Evolutionary conservation across 2,329 filamentous ascomycete species (phyloP), one percentile per base, ranked within the genome.

Genomic region (Aspergillus uvarum): DNA sequence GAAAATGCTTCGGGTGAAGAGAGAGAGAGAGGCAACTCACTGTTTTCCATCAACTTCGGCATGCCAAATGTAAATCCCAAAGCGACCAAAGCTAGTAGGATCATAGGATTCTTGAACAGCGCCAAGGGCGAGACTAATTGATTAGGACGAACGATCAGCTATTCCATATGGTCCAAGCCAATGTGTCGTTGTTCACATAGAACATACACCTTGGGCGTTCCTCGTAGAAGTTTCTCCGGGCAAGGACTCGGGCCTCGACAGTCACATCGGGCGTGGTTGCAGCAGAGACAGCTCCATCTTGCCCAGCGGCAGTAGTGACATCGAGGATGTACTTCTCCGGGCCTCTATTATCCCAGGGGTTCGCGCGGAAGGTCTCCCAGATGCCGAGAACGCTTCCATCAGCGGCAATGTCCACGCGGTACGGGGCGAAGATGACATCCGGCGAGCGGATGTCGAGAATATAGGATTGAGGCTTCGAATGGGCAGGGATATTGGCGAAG

Each of bases 51-150:
- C 58, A 99, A 77, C 77, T 97, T 95, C 14, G 95, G 95, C 90
- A 98, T 91, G 66, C 93, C 93, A 69, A 98, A 84, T 64, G 96
- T 92, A 66, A 97, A 81, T 5, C 80, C 88, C 81, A 97, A 86
- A 63, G 89, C 92, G 44, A 95, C 87, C 35, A 96, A 78, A 4
- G 89, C 92, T 81, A 99, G 89, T 62, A 99, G 83, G 65, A 98
- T 97, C 92, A 98, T 98, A 3, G 95, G 95, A 73, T 91, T 96
- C 81, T 95, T 95, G 69, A 97, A 82, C 58, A 97, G 87, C 60
- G 85, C 86, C 59, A 97, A 72, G n/a, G 93, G 83, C 19, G 88
- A 91, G 79, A 94, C 89, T 92, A 65, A 50, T 21, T 10, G 16
- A 16, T 44, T 19, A 19, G 7, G 38, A 44, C 38, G 6, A 44